These are phyloP conservation scores for Neurospora sp. DNA, from an alignment of 495 filamentous ascomycete genomes.

Conservation along the genomic window DNA sequence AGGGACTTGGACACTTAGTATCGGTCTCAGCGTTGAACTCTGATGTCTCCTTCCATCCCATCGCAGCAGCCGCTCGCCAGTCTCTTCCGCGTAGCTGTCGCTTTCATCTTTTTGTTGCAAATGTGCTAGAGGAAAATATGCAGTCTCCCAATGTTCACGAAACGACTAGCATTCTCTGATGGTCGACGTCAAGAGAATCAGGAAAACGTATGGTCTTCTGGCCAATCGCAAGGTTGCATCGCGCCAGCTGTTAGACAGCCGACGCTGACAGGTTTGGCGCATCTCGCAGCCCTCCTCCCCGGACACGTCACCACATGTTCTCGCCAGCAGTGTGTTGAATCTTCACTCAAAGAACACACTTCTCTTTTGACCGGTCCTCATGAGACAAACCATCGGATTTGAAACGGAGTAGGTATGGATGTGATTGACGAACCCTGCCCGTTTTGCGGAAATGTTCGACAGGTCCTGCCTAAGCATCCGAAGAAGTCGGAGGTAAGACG, in stretches of 20 bases:
- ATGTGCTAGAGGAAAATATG: neutral
- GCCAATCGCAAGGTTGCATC: neutral
- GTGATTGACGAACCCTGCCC: neutral
- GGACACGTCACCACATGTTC: neutral
- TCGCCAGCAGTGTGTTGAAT: neutral
- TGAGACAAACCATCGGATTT: neutral
- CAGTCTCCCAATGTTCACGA: neutral
- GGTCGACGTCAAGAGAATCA: neutral
- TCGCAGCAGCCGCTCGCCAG: neutral
- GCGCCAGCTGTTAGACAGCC: neutral
- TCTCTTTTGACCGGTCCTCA: neutral
- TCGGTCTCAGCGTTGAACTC: neutral
- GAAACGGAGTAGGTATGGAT: neutral
- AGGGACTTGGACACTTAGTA: neutral
- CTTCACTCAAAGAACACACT: neutral
- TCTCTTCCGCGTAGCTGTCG: neutral
- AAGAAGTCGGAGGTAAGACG: neutral
- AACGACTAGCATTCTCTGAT: neutral
- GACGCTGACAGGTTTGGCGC: neutral
- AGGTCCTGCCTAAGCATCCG: neutral
- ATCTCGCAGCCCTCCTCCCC: neutral
- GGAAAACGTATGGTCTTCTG: neutral
- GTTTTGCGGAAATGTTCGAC: neutral
- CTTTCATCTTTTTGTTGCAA: neutral
- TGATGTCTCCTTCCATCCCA: neutral